Conservation (phyloP, 805 yeast genomes). For the Ogataea salicorniae region DNA sequence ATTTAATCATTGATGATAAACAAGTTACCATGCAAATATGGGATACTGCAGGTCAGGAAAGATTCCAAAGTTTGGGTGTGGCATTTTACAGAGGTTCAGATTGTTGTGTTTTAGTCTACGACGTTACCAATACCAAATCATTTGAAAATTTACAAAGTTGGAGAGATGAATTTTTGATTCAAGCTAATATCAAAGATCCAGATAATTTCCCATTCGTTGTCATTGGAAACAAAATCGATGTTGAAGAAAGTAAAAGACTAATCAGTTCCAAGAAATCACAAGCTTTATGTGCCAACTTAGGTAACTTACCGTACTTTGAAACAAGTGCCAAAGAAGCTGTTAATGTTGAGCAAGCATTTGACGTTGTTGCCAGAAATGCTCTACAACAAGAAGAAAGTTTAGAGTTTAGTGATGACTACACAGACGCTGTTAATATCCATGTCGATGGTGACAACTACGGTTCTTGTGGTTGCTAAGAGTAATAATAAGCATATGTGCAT, state of each 20-base stretch:
- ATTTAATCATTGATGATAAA: constrained; percentile 78
- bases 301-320: constrained; percentile 84
- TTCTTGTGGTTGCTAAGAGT: constrained; percentile 63
- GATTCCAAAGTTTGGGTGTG: constrained; percentile 94
- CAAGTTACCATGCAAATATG: constrained; percentile 82
- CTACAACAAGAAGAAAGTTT: constrained; percentile 91
- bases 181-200: constrained; percentile 89
- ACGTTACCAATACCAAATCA: constrained; percentile 90
- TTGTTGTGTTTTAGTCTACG: constrained; percentile 94
- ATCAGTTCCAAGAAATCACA: constrained; percentile 53
- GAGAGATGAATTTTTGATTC: constrained; percentile 94
- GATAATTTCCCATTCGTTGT: constrained; percentile 95
- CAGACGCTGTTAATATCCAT: constrained; percentile 93
- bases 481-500: too few species aligned
- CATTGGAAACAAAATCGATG: constrained; percentile 91
- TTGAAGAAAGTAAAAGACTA: constrained; percentile 82
- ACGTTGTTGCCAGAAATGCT: constrained; percentile 92
- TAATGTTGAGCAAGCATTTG: constrained; percentile 93
- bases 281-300: constrained; percentile 39
- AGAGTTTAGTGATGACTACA: constrained; percentile 88
- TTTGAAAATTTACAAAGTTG: constrained; percentile 85
- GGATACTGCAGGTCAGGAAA: constrained; percentile 99
- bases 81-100: constrained; percentile 98
- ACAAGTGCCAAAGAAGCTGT: constrained; percentile 97
- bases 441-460: constrained; percentile 70